These are phyloP conservation scores for Solanum bulbocastanum DNA, from an alignment of 257 asterid genomes.

Conservation along the genomic window DNA sequence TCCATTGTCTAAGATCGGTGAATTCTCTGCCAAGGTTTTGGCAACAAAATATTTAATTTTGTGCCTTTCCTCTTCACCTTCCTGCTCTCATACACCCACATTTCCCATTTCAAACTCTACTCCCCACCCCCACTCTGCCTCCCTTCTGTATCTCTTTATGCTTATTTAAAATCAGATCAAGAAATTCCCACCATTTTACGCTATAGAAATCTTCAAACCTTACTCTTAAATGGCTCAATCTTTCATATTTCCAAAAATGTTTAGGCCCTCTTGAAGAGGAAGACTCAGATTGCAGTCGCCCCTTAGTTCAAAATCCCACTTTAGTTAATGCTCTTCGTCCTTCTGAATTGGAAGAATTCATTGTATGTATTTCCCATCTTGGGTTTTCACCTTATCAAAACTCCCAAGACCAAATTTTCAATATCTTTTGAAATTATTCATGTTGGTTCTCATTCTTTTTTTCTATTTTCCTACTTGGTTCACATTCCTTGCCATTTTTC, in stretches of 20 bases:
- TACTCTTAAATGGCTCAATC: conserved; percentile 43
- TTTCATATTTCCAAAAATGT: conserved; percentile 53
- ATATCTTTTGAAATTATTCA: background rate
- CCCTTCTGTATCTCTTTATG: too few species aligned
- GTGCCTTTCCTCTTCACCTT: background rate
- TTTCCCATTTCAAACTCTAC: too few species aligned
- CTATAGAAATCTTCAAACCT: background rate
- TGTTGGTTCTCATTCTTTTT: background rate
- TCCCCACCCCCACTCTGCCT: too few species aligned
- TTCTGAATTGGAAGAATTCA: conserved; percentile 66
- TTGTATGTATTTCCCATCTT: background rate
- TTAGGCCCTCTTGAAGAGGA: conserved; percentile 13
- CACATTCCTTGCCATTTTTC: too few species aligned
- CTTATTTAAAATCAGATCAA: background rate
- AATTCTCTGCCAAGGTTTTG: background rate
- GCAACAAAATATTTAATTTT: background rate
- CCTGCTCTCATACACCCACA: background rate
- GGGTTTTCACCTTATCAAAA: background rate
- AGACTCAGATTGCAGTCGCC: conserved; percentile 24
- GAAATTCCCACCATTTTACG: background rate
- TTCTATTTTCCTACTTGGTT: too few species aligned
- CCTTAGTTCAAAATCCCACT: conserved; percentile 35
- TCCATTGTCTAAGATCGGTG: background rate
- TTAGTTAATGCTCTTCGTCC: conserved; percentile 36
- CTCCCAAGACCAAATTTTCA: background rate